Percentiles rank a stretch among this genome's conserved stretches.
Evolutionary conservation across 2,329 filamentous ascomycete species (phyloP).

Genomic region (Periconia sp.): DNA sequence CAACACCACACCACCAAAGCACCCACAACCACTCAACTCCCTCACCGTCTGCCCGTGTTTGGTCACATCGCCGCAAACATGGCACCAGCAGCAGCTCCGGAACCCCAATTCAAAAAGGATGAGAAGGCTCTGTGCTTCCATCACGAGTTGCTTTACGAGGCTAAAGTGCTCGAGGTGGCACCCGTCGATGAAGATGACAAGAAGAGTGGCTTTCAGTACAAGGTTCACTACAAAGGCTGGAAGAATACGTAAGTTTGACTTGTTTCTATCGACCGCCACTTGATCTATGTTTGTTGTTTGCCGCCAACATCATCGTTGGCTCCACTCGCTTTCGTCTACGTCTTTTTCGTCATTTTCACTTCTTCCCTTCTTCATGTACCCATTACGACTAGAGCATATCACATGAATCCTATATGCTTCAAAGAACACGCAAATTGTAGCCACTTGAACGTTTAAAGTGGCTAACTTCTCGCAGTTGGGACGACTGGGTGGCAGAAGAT

Average conservation of each 20-base stretch:
- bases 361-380: neutral
- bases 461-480: conserved; percentile 65
- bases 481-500: conserved; percentile 96
- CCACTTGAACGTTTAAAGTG: neutral
- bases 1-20: neutral
- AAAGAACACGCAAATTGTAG: too few species aligned
- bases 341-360: conserved; percentile 12
- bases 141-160: conserved; percentile 95
- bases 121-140: conserved; percentile 97
- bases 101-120: conserved; percentile 67
- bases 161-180: conserved; percentile 84
- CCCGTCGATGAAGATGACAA: conserved; percentile 64
- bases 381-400: too few species aligned
- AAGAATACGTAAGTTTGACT: conserved; percentile 77
- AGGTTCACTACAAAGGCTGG: conserved; percentile 99
- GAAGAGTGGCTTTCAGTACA: conserved; percentile 79
- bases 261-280: neutral
- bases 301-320: conserved; percentile 12
- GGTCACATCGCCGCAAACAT: conserved; percentile 21
- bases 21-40: conserved; percentile 6
- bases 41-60: conserved; percentile 4
- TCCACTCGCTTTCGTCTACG: conserved; percentile 6
- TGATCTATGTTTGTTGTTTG: neutral
- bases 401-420: too few species aligned
- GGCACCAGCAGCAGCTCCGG: conserved; percentile 58